These are phyloP conservation scores for Lactarius hatsudake DNA, from an alignment of 768 basidiomycete genomes.

Conservation along the genomic window DNA sequence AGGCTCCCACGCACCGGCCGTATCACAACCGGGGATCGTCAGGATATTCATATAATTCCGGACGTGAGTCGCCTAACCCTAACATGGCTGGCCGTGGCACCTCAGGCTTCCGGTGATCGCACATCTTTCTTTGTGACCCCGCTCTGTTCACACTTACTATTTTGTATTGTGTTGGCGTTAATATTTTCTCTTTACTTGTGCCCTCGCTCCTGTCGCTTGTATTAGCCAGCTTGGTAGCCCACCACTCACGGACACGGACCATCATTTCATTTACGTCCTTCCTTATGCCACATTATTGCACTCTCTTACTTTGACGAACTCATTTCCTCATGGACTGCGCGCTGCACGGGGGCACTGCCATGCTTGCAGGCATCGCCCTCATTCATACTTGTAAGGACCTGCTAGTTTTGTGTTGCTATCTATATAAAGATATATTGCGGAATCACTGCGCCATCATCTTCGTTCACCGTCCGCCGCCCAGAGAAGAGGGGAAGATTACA, in stretches of 20 bases:
- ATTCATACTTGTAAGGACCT: not conserved
- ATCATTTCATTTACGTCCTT: not conserved
- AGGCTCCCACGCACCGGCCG: conserved; percentile 65
- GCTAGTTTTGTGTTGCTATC: not conserved
- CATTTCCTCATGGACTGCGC: not conserved
- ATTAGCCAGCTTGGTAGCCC: not conserved
- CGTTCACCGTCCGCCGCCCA: not conserved
- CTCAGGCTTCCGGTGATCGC: conserved; percentile 13
- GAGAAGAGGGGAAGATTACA: not conserved
- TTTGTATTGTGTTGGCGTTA: conserved; percentile 9
- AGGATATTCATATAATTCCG: conserved; percentile 28
- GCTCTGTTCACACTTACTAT: conserved; percentile 4
- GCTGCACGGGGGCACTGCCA: not conserved
- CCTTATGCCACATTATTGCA: not conserved
- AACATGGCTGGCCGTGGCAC: conserved; percentile 18
- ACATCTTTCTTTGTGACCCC: not conserved
- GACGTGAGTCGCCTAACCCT: conserved; percentile 21
- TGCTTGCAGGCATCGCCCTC: not conserved
- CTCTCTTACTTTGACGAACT: not conserved
- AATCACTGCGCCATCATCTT: not conserved
- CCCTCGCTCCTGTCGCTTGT: not conserved
- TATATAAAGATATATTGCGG: not conserved
- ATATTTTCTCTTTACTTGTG: not conserved
- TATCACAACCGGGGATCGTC: conserved; percentile 32
- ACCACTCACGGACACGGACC: conserved; percentile 12